phyloP scores from a whole-genome alignment of 495 filamentous ascomycete species.

The Chaetomium cochliodes region DNA sequence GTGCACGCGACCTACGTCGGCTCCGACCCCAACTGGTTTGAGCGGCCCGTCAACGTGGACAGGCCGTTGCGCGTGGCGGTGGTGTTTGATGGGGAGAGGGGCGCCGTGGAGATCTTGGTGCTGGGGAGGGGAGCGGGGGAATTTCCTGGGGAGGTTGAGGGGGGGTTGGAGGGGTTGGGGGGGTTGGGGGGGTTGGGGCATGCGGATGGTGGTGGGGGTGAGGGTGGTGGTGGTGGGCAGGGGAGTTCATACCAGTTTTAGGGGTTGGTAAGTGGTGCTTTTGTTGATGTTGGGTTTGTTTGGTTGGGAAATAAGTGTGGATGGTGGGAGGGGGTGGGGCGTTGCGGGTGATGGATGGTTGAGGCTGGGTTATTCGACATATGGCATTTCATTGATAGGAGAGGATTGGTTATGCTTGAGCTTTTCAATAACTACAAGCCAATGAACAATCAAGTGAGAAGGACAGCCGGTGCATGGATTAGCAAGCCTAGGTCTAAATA shows the following conservation, averaged over 20 bases:
- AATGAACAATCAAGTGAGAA: too few species aligned
- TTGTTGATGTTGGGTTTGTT: not conserved
- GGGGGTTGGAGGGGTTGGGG: not conserved
- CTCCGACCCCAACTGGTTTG: constrained; percentile 62
- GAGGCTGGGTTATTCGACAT: too few species aligned
- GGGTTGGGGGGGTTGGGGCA: too few species aligned
- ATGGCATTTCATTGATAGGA: too few species aligned
- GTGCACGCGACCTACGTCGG: constrained; percentile 57
- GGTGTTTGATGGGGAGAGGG: constrained; percentile 46
- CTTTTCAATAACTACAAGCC: too few species aligned
- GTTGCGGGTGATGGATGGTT: too few species aligned
- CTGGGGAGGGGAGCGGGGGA: not conserved
- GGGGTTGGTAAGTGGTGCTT: not conserved
- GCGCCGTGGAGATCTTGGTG: not conserved
- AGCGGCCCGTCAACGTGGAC: constrained; percentile 52
- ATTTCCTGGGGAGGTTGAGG: not conserved
- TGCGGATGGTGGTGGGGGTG: not conserved
- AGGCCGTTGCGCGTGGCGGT: constrained; percentile 58
- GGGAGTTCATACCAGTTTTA: not conserved
- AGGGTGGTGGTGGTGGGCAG: not conserved
- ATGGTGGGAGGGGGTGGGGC: not conserved
- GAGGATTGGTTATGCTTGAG: too few species aligned
- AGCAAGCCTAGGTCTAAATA: too few species aligned
- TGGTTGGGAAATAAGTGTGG: not conserved
- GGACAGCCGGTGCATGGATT: too few species aligned